phyloP scores from a whole-genome alignment of 2,329 filamentous ascomycete genomes.

The Aspergillus cejpii region DNA sequence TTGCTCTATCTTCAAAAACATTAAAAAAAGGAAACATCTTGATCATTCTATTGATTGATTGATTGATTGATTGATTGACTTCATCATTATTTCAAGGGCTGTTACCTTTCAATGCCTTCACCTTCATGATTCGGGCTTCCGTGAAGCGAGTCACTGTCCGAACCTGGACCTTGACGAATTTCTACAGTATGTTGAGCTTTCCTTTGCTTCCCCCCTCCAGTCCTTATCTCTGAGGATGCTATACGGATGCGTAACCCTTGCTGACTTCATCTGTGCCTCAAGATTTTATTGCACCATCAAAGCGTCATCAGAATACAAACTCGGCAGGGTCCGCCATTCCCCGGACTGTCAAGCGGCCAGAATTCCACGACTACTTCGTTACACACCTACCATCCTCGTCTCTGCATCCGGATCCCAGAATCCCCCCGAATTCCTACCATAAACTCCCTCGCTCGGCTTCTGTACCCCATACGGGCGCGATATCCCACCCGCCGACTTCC shows the following conservation, averaged over 20 bases:
- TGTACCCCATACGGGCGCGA: conserved; percentile 61
- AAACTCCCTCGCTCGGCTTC: conserved; percentile 81
- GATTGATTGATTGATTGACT: conserved; percentile 7
- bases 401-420: conserved; percentile 74
- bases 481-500: conserved; percentile 48
- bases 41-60: conserved; percentile 5
- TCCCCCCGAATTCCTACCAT: conserved; percentile 61
- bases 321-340: conserved; percentile 10
- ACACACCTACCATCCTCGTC: conserved; percentile 92
- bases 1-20: background rate
- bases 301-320: conserved; percentile 22
- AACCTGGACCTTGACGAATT: conserved; percentile 35
- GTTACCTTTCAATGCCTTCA: conserved; percentile 19
- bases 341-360: conserved; percentile 35
- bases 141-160: conserved; percentile 37
- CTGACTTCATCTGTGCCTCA: conserved; percentile 2
- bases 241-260: conserved; percentile 5
- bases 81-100: conserved; percentile 5
- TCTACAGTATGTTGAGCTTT: conserved; percentile 29
- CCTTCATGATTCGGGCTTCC: conserved; percentile 37
- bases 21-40: background rate
- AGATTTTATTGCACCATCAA: conserved; percentile 31
- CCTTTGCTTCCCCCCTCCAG: conserved; percentile 3
- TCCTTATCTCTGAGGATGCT: conserved; percentile 16
- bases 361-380: conserved; percentile 95